Conservation (phyloP, 2,329 filamentous ascomycete genomes). For the Alternaria brassicicola region DNA sequence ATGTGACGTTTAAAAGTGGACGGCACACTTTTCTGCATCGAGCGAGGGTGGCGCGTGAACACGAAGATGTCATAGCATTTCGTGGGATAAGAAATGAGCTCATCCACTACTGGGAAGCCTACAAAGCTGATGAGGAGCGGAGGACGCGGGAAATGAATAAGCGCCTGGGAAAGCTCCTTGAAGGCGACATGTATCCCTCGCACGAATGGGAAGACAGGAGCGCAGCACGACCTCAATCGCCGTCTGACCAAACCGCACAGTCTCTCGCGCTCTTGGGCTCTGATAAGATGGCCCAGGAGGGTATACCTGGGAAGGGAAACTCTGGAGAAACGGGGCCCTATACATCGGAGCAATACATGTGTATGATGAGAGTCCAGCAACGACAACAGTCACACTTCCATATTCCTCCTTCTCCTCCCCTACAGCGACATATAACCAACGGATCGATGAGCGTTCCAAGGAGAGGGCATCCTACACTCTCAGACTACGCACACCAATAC, state of each 20-base stretch:
- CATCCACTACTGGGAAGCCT: slow-evolving; percentile 36
- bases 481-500: background rate
- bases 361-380: background rate
- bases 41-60: slow-evolving; percentile 44
- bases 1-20: slow-evolving; percentile 16
- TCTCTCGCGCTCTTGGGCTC: slow-evolving; percentile 17
- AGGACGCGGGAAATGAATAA: slow-evolving; percentile 31
- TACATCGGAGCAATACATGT: background rate
- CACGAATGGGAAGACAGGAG: slow-evolving; percentile 16
- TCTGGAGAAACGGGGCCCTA: background rate
- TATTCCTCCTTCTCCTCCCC: background rate
- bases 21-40: slow-evolving; percentile 39
- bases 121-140: slow-evolving; percentile 33
- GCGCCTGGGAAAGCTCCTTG: slow-evolving; percentile 27
- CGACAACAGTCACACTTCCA: background rate
- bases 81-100: slow-evolving; percentile 35
- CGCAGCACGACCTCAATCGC: background rate
- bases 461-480: background rate
- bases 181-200: slow-evolving; percentile 35
- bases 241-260: background rate
- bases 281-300: slow-evolving; percentile 16
- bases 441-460: background rate
- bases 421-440: background rate
- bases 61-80: slow-evolving; percentile 39
- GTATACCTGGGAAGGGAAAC: slow-evolving; percentile 22